phyloP scores from a whole-genome alignment of 139 green algal species.

The Parachlorella kessleri region DNA sequence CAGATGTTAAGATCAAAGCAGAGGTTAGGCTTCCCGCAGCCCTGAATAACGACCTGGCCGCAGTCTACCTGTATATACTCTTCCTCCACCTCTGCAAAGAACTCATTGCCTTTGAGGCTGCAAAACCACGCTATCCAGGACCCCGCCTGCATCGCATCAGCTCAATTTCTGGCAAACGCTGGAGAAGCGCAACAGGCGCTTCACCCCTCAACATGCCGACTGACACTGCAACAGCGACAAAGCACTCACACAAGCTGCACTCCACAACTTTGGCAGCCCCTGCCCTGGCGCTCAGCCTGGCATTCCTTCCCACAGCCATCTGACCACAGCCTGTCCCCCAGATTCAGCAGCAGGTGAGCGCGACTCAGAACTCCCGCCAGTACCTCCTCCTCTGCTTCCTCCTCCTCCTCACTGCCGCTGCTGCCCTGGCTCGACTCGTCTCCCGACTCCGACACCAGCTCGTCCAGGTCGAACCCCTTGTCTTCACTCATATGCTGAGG shows the following conservation, averaged over 20 bases:
- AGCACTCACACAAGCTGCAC: no score
- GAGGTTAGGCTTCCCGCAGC: no score
- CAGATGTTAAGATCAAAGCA: no score
- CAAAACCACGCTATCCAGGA: constrained; percentile 97
- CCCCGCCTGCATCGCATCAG: constrained; percentile 31
- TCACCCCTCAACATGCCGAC: neutral
- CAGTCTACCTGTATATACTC: constrained; percentile 81
- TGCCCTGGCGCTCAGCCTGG: no score
- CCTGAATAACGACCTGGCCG: no score
- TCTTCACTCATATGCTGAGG: constrained; percentile 28
- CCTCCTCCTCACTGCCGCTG: constrained; percentile 28
- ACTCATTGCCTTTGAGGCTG: constrained; percentile 86
- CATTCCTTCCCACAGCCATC: constrained; percentile 25
- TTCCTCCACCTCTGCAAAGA: constrained; percentile 92
- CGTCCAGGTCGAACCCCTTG: constrained; percentile 10
- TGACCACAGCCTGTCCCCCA: no score
- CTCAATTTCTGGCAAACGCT: neutral
- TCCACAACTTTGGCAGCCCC: no score
- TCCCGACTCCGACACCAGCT: constrained; percentile 8
- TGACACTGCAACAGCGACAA: no score
- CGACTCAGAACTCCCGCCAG: neutral
- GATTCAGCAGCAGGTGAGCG: no score
- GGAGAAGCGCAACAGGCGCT: neutral
- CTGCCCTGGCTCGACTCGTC: constrained; percentile 4
- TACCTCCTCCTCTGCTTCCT: neutral